Base-by-base conservation (phyloP, 75 land plant genomes). In the Picea glauca region DNA sequence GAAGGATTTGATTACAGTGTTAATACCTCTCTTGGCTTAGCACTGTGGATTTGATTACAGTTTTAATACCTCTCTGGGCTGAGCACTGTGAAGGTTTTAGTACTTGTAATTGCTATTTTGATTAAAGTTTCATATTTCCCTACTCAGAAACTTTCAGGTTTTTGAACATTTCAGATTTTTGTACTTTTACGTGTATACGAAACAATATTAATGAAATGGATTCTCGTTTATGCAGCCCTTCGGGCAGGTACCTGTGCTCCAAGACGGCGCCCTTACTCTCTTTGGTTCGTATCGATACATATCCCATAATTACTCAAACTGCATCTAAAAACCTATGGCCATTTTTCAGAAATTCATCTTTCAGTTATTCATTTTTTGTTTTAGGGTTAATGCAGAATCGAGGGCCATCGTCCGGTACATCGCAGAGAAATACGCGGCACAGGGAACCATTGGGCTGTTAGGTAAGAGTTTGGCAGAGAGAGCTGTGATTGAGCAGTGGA, bases 401-500 rank as follows among this genome's bases (percentile, higher is more conserved):
- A 75, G 95, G 72, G 87, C 88, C 1, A 93, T 93, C 59, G 81
- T 85, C 43, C 78, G 95, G 17, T 87, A 93, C 80, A 54, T 93
- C 6, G 84, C 79, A 20, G 82, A 87, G 12, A 85, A 85, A 72
- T 84, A 82, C 74, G 78, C 83, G 23, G 74, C 64, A 0, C 79
- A 84, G 43, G 94, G 95, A 14, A 91, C 79, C 77, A 76, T 76
- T 67, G 79, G 61, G 13, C 78, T 93, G n/a, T 75, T 77, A 56
- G 95, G 95, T 1, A 77, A 63, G 8, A 82, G 76, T 4, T 43
- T 70, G 14, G 60, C 68, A 30, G 93, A 83, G 61, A 79, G 78
- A 58, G 94, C 94, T 6, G 40, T 80, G 11, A 85, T 93, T 61
- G 92, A 93, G 12, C 94, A 89, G 38, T 93, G 96, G 96, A 33